phyloP scores from a whole-genome alignment of 1,284 basidiomycete species.

The Apiotrichum brassicae region DNA sequence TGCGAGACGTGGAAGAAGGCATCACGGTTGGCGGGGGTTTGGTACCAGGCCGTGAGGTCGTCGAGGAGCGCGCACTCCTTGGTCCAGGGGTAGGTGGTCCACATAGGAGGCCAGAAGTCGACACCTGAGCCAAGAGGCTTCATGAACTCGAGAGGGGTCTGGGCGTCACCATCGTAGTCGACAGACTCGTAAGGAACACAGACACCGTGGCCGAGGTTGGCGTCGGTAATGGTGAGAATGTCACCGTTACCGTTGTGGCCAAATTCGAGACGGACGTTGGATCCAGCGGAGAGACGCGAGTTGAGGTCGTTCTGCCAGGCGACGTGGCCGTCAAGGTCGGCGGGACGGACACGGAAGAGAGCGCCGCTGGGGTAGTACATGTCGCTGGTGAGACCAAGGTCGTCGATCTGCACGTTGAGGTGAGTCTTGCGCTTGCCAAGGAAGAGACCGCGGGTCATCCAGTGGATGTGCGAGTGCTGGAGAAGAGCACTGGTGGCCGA shows the following conservation, averaged over 20 bases:
- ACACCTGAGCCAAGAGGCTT: conserved; percentile 7
- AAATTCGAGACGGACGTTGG: conserved; percentile 6
- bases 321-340: conserved; percentile 6
- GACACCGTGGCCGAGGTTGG: not conserved
- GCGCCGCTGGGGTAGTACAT: conserved; percentile 1
- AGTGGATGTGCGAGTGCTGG: conserved; percentile 12
- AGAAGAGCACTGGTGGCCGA: conserved; percentile 1
- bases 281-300: conserved; percentile 7
- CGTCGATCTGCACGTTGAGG: conserved; percentile 9
- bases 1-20: conserved; percentile 9
- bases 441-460: conserved; percentile 10
- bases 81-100: conserved; percentile 4
- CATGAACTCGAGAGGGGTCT: conserved; percentile 4
- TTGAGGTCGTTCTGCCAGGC: conserved; percentile 9
- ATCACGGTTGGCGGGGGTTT: not conserved
- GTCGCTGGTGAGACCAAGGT: conserved; percentile 7
- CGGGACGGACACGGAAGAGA: conserved; percentile 5
- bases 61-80: not conserved
- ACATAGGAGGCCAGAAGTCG: conserved; percentile 4
- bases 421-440: conserved; percentile 12
- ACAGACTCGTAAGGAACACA: conserved; percentile 5
- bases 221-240: not conserved
- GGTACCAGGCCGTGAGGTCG: conserved; percentile 5
- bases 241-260: conserved; percentile 13
- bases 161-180: not conserved